Evolutionary conservation across 768 basidiomycete genomes (phyloP), one percentile per base, ranked within the genome.

Genomic region (Guyanaporus albipodus): DNA sequence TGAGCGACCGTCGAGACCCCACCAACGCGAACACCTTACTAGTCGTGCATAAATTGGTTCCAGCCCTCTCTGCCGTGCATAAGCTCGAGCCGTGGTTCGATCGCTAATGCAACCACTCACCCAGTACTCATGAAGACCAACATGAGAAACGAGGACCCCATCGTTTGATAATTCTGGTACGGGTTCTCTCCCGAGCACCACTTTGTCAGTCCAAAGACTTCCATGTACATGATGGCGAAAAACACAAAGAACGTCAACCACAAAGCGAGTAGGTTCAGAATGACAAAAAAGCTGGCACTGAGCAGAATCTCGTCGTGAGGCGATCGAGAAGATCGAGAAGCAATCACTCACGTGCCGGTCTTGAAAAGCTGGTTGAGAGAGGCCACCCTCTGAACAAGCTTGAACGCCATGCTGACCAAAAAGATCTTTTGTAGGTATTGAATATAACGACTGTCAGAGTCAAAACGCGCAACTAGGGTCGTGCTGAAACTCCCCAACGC

Each of bases 31-130:
- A 28, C 35, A 26, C 42, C 54, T 60, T 63, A 93, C 90, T 82
- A 95, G 68, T 97, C 90, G 62, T 97, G 94, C 95, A 97, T 97
- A 64, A 85, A 96, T 56, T 85, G 82, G 62, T 97, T 97, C 95
- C 95, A 98, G 0, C 84, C 91, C 65, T 97, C 94, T 8, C 93
- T 93, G 2, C 18, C 21, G 7, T 53, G 42, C 15, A 39, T 44
- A 37, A 37, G 41, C 55, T 24, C 54, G 47, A 42, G 6, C 19
- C 22, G 6, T 28, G 28, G 14, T 6, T 14, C 19, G 28, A 35
- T 36, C 28, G 17, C 18, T 12, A 14, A 27, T 10, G 8, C 6
- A 24, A 14, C 70, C 80, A 54, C 56, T 63, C 38, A 94, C 92
- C 93, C 94, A 26, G 89, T 88, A 50, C 86, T 93, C 79, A 91